Conservation (phyloP, 139 green algal species). For the Eudorina sp. region DNA sequence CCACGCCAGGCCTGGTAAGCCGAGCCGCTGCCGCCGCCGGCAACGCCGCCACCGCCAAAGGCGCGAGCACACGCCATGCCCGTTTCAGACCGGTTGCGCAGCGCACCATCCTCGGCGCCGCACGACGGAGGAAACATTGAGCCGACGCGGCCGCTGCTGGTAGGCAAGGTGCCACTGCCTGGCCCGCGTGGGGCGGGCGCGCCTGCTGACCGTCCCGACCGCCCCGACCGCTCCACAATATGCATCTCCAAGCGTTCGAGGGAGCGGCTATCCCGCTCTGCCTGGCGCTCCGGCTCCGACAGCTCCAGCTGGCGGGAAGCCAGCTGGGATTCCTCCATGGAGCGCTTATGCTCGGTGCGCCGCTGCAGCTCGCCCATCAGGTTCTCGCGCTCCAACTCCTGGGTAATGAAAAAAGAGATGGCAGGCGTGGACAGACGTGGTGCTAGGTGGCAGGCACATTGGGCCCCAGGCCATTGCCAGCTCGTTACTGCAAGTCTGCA, state of each 20-base stretch:
- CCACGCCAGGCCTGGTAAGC: background rate
- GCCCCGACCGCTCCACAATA: background rate
- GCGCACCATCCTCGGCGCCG: too few relatives aligned
- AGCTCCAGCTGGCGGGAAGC: background rate
- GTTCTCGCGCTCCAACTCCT: constrained; percentile 57
- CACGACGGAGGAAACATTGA: too few relatives aligned
- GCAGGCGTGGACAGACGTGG: too few relatives aligned
- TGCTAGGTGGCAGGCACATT: too few relatives aligned
- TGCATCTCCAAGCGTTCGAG: constrained; percentile 6
- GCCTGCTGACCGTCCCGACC: too few relatives aligned
- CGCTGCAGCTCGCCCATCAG: constrained; percentile 51
- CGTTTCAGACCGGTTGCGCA: background rate
- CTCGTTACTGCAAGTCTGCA: too few relatives aligned
- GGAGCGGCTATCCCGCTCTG: constrained; percentile 28
- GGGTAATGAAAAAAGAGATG: too few relatives aligned
- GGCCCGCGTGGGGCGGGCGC: too few relatives aligned
- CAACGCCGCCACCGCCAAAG: background rate
- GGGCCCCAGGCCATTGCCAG: too few relatives aligned
- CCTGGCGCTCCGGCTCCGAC: background rate
- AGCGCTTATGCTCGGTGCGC: constrained; percentile 58
- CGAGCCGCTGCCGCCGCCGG: background rate
- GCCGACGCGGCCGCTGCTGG: background rate
- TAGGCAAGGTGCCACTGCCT: background rate
- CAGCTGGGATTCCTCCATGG: constrained; percentile 16
- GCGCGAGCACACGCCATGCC: background rate